Evolutionary conservation across 164 flowering plant species (phyloP).

Genomic region (Amborella trichopoda): DNA sequence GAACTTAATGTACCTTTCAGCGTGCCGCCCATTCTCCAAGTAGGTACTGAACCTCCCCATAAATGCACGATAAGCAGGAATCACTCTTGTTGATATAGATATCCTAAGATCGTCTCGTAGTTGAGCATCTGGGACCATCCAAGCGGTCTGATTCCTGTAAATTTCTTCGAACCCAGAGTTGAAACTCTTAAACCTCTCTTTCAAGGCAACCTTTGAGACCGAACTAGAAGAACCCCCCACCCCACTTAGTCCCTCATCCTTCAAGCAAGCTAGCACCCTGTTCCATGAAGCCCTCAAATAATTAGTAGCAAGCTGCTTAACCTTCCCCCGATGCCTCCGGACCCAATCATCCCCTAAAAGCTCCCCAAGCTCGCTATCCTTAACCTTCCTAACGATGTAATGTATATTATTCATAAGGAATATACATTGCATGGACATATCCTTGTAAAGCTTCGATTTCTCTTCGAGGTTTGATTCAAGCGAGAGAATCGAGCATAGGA

Average conservation of each 20-base stretch:
- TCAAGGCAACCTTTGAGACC: constrained; percentile 53
- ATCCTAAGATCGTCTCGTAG: constrained; percentile 71
- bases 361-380: constrained; percentile 65
- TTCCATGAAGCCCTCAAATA: constrained; percentile 87
- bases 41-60: constrained; percentile 62
- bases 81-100: constrained; percentile 62
- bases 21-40: constrained; percentile 62
- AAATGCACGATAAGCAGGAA: constrained; percentile 77
- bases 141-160: constrained; percentile 63
- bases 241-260: constrained; percentile 66
- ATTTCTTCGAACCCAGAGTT: constrained; percentile 71
- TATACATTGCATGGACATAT: constrained; percentile 51
- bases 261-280: constrained; percentile 55
- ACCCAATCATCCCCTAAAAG: constrained; percentile 80
- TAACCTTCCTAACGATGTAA: constrained; percentile 77
- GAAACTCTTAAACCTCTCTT: constrained; percentile 76
- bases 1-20: constrained; percentile 76
- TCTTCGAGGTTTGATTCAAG: constrained; percentile 70
- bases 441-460: constrained; percentile 67
- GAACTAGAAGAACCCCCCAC: constrained; percentile 29
- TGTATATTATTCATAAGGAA: constrained; percentile 82
- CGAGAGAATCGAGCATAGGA: constrained; percentile 28
- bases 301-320: constrained; percentile 56
- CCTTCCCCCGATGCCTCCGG: constrained; percentile 51
- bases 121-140: constrained; percentile 78